phyloP scores from a whole-genome alignment of 2,329 filamentous ascomycete species.

The Xylariaceae sp. region DNA sequence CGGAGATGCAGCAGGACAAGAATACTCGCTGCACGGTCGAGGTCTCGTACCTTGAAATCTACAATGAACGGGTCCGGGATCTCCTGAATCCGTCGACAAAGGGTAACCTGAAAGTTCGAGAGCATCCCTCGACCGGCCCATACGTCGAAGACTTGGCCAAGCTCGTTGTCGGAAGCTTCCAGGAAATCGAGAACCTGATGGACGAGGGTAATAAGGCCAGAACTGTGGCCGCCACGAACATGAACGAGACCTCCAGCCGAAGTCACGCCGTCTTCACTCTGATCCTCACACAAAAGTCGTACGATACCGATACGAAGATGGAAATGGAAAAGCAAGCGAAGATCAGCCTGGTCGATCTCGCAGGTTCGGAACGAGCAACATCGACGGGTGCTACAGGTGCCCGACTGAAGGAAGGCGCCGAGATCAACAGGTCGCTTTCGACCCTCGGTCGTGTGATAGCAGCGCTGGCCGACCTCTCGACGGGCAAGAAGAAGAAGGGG shows the following conservation, averaged over 20 bases:
- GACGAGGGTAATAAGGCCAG: conserved; percentile 98
- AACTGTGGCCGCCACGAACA: conserved; percentile 97
- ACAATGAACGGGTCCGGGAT: conserved; percentile 96
- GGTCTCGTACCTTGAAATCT: conserved; percentile 98
- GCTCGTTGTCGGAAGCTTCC: conserved; percentile 84
- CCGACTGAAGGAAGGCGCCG: conserved; percentile 91
- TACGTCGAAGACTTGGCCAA: conserved; percentile 98
- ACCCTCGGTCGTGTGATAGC: conserved; percentile 97
- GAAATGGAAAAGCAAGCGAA: conserved; percentile 96
- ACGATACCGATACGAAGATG: conserved; percentile 90
- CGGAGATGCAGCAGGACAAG: conserved; percentile 62
- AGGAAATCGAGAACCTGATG: conserved; percentile 96
- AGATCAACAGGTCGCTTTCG: conserved; percentile 95
- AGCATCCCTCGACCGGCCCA: conserved; percentile 94
- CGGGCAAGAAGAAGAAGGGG: conserved; percentile 76
- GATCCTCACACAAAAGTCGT: conserved; percentile 88
- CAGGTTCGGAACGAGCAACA: conserved; percentile 93
- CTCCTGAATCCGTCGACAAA: conserved; percentile 92
- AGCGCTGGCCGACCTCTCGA: conserved; percentile 83
- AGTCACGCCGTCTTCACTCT: conserved; percentile 98
- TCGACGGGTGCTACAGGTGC: conserved; percentile 95
- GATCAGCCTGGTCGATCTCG: conserved; percentile 95
- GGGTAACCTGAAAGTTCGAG: conserved; percentile 92
- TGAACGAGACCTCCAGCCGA: conserved; percentile 98
- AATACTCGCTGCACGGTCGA: conserved; percentile 86